A percentile compares a stretch with the other conserved stretches of the same genome.
Evolutionary conservation across 2,329 filamentous ascomycete genomes (phyloP).

Genomic region (Paradendryphiella salina): DNA sequence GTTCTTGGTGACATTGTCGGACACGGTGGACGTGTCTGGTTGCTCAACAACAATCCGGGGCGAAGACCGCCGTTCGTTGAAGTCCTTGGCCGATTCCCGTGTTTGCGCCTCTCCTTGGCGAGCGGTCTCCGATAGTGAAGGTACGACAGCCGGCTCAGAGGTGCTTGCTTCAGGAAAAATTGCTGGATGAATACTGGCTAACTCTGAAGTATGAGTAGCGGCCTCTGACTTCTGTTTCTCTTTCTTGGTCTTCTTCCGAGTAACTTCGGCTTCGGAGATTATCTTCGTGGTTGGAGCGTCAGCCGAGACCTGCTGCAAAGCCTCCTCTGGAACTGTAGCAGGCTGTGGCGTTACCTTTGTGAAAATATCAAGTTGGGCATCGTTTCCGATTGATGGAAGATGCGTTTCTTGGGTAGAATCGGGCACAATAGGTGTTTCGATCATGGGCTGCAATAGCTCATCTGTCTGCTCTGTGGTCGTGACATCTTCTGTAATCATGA

Average conservation of each 20-base stretch:
- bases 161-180: background rate
- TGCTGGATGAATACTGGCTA: background rate
- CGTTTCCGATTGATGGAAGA: background rate
- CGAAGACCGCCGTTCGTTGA: constrained; percentile 2
- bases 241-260: constrained; percentile 22
- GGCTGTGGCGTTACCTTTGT: background rate
- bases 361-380: background rate
- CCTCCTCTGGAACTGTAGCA: background rate
- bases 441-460: background rate
- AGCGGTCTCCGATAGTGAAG: background rate
- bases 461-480: background rate
- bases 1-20: background rate
- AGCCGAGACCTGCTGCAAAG: too few relatives aligned
- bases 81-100: background rate
- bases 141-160: background rate
- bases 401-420: background rate
- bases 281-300: background rate
- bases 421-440: background rate
- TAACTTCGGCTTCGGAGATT: constrained; percentile 4
- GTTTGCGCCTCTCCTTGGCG: background rate
- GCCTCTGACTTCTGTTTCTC: constrained; percentile 24
- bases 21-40: background rate
- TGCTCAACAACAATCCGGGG: background rate
- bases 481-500: background rate
- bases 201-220: constrained; percentile 3